Percentiles rank a stretch among this genome's conserved stretches.
Evolutionary conservation across 1,139 yeast genomes (phyloP).

Genomic region (Debaryomyces robertsiae): DNA sequence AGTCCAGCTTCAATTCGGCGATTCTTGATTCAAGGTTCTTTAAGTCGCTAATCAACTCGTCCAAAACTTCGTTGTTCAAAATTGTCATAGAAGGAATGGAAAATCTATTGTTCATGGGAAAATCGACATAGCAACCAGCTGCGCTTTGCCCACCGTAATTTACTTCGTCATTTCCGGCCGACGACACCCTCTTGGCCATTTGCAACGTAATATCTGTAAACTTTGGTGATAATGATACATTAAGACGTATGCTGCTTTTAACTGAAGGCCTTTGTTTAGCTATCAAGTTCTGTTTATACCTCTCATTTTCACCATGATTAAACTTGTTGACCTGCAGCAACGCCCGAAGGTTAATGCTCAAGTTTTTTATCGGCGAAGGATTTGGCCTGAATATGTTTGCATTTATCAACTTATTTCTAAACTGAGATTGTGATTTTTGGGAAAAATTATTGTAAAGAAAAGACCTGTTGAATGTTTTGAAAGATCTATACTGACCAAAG

Average conservation of each 20-base stretch:
- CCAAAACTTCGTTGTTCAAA: constrained; percentile 49
- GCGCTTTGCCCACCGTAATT: constrained; percentile 16
- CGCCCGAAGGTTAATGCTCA: constrained; percentile 4
- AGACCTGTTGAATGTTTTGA: constrained; percentile 18
- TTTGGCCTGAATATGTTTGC: constrained; percentile 1
- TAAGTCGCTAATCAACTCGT: constrained; percentile 40
- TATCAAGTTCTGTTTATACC: constrained; percentile 5
- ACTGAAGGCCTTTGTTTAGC: constrained; percentile 1
- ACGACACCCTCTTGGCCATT: constrained; percentile 37
- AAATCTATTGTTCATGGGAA: constrained; percentile 41
- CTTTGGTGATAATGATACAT: constrained; percentile 36
- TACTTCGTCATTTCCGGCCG: constrained; percentile 26
- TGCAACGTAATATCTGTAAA: constrained; percentile 41
- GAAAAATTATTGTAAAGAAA: constrained; percentile 30
- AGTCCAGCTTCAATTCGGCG: constrained; percentile 38
- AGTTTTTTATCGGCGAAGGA: constrained; percentile 2
- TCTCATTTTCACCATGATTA: background rate
- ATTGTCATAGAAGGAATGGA: constrained; percentile 53
- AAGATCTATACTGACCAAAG: constrained; percentile 7
- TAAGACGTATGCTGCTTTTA: constrained; percentile 18
- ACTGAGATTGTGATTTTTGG: constrained; percentile 22
- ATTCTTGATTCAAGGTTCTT: constrained; percentile 37
- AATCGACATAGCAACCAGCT: constrained; percentile 56
- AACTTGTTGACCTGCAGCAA: constrained; percentile 3
- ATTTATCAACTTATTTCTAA: constrained; percentile 6